These are phyloP conservation scores for Debaryomycetaceae sp. DNA, from an alignment of 1,139 yeast genomes.

Conservation along the genomic window DNA sequence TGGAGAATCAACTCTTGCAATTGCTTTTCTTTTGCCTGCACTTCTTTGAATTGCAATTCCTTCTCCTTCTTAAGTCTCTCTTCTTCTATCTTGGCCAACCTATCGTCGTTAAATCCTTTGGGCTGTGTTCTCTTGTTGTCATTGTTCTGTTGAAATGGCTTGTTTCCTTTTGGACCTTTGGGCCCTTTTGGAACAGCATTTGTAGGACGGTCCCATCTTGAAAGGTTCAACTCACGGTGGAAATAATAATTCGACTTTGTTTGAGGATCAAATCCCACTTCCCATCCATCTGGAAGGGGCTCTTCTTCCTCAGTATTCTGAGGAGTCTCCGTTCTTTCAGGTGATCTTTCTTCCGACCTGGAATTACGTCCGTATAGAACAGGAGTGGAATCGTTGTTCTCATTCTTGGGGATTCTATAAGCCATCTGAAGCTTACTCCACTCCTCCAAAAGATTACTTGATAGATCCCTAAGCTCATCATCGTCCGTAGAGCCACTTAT, in stretches of 20 bases:
- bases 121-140: conserved; percentile 9
- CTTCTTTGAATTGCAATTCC: conserved; percentile 30
- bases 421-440: conserved; percentile 83
- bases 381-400: conserved; percentile 8
- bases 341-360: conserved; percentile 18
- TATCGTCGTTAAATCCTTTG: conserved; percentile 12
- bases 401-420: conserved; percentile 68
- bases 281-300: conserved; percentile 53
- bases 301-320: conserved; percentile 9
- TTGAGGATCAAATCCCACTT: conserved; percentile 42
- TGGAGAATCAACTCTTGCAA: conserved; percentile 37
- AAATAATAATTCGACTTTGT: conserved; percentile 49
- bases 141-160: conserved; percentile 10
- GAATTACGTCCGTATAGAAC: conserved; percentile 18
- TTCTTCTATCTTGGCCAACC: conserved; percentile 33
- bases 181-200: conserved; percentile 12
- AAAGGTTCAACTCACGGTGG: conserved; percentile 42
- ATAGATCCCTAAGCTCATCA: conserved; percentile 31
- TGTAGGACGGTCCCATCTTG: conserved; percentile 63
- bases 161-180: conserved; percentile 8
- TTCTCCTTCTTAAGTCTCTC: conserved; percentile 30
- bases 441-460: conserved; percentile 49
- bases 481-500: conserved; percentile 32
- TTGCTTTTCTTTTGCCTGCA: conserved; percentile 30
- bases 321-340: conserved; percentile 11